phyloP scores from a whole-genome alignment of 306 rosid genomes.

The Corylus avellana region DNA sequence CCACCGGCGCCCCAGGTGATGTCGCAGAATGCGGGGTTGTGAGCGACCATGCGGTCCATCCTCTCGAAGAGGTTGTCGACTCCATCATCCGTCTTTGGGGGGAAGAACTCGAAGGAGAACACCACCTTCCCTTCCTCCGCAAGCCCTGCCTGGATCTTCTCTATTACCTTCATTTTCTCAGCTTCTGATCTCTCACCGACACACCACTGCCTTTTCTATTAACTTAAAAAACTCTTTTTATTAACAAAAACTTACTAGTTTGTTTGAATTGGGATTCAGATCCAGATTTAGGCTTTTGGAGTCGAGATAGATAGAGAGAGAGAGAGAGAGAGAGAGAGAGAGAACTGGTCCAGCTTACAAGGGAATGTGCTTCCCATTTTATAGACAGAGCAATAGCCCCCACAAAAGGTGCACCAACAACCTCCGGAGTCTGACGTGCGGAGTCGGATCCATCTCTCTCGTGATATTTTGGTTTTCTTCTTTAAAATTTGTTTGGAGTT shows the following conservation, averaged over 20 bases:
- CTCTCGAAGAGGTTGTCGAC: constrained; percentile 90
- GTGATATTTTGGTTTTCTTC: too few relatives aligned
- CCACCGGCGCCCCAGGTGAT: constrained; percentile 99
- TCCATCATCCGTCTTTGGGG: constrained; percentile 93
- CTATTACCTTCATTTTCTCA: constrained; percentile 70
- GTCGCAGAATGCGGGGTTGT: constrained; percentile 87
- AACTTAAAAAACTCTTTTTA: too few relatives aligned
- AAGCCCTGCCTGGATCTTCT: constrained; percentile 59
- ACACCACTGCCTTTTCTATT: background rate
- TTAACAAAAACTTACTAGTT: too few relatives aligned
- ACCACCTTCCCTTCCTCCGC: constrained; percentile 59
- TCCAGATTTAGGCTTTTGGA: background rate
- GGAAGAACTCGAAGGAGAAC: constrained; percentile 92
- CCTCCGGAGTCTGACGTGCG: too few relatives aligned
- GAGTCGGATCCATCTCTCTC: too few relatives aligned
- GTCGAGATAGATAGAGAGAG: too few relatives aligned
- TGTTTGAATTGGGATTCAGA: background rate
- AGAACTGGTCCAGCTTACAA: too few relatives aligned
- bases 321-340: too few relatives aligned
- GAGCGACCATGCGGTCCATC: constrained; percentile 97
- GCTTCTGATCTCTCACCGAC: background rate
- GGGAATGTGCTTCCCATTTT: too few relatives aligned
- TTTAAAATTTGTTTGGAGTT: too few relatives aligned
- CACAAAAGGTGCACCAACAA: too few relatives aligned
- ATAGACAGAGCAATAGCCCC: too few relatives aligned